phyloP scores from a whole-genome alignment of 2,329 filamentous ascomycete species.

The Fusarium brevicatenulatum region DNA sequence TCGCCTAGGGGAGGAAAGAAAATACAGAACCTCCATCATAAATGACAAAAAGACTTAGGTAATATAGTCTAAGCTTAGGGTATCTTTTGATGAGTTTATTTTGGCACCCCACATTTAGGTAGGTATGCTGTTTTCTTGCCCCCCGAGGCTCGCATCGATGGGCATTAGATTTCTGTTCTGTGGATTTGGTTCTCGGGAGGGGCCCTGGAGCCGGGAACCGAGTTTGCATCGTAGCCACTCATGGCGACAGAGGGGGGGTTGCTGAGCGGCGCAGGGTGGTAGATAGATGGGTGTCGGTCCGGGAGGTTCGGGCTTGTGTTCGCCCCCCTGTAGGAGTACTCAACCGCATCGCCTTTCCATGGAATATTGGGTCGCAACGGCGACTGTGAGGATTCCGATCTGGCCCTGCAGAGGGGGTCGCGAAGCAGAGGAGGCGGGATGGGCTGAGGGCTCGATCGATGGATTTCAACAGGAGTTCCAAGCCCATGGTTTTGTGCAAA shows the following conservation, averaged over 20 bases:
- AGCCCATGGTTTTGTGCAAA: constrained; percentile 62
- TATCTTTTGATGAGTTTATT: too few species aligned
- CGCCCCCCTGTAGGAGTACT: constrained; percentile 63
- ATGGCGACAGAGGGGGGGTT: constrained; percentile 14
- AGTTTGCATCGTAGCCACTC: constrained; percentile 11
- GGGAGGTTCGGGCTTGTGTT: constrained; percentile 59
- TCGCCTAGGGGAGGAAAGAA: neutral
- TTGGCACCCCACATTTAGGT: too few species aligned
- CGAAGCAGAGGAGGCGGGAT: constrained; percentile 68
- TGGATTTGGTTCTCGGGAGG: constrained; percentile 8
- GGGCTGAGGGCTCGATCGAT: constrained; percentile 59
- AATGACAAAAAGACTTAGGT: too few species aligned
- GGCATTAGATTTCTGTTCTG: constrained; percentile 1
- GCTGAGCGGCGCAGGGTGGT: constrained; percentile 60
- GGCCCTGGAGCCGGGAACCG: constrained; percentile 6
- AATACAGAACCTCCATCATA: too few species aligned
- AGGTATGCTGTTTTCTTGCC: too few species aligned
- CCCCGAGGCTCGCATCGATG: neutral
- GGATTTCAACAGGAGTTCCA: constrained; percentile 58
- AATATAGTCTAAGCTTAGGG: too few species aligned
- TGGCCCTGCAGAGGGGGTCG: constrained; percentile 65
- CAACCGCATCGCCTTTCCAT: constrained; percentile 70
- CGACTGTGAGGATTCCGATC: constrained; percentile 68
- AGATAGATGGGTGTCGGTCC: constrained; percentile 60
- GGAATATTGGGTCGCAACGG: constrained; percentile 69